Evolutionary conservation across 2,329 filamentous ascomycete genomes (phyloP).

Genomic region (Aureobasidium uvarum): DNA sequence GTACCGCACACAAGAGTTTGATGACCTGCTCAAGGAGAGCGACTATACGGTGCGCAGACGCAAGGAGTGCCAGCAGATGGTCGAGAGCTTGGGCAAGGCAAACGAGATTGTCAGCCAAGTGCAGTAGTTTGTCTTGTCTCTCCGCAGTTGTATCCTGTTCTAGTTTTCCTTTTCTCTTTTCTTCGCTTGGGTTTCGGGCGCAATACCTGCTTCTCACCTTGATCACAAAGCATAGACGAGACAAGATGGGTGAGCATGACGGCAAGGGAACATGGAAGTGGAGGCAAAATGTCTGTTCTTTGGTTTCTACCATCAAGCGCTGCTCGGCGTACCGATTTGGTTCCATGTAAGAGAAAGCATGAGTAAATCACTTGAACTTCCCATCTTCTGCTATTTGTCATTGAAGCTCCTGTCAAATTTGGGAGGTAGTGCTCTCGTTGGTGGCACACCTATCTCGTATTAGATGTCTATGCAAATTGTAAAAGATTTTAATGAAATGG

Average conservation of each 20-base stretch:
- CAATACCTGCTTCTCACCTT: background rate
- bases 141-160: constrained; percentile 2
- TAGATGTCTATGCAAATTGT: background rate
- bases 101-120: constrained; percentile 92
- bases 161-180: background rate
- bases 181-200: background rate
- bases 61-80: constrained; percentile 99
- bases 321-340: background rate
- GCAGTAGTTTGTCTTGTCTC: constrained; percentile 44
- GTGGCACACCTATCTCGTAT: background rate
- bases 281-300: constrained; percentile 1
- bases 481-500: background rate
- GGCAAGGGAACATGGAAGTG: background rate
- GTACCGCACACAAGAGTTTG: constrained; percentile 87
- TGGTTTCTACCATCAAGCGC: background rate
- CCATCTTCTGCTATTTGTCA: background rate
- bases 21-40: constrained; percentile 94
- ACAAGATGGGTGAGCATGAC: constrained; percentile 9
- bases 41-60: constrained; percentile 92
- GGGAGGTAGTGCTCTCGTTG: background rate
- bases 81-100: constrained; percentile 83
- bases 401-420: background rate
- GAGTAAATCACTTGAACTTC: background rate
- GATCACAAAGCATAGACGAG: constrained; percentile 1
- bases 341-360: constrained; percentile 6